Conservation (phyloP, 2,329 filamentous ascomycete species). For the Daldinia sp. region DNA sequence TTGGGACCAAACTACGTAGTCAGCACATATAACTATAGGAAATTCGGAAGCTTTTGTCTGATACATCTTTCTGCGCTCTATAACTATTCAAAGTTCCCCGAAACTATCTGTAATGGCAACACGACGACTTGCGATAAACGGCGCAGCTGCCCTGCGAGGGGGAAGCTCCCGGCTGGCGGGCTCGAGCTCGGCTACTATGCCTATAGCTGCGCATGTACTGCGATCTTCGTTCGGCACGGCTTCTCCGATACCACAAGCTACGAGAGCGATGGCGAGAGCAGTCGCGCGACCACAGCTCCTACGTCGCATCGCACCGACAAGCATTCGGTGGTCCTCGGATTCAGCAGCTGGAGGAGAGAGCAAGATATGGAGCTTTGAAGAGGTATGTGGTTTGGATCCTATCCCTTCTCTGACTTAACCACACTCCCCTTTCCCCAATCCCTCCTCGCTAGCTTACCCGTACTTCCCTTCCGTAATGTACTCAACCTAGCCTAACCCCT, state of each 20-base stretch:
- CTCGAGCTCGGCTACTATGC: not conserved
- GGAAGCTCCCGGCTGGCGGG: not conserved
- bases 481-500: constrained; percentile 1
- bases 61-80: not conserved
- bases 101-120: constrained; percentile 31
- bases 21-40: not conserved
- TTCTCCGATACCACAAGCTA: not conserved
- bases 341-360: constrained; percentile 28
- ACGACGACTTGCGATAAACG: constrained; percentile 15
- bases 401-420: not conserved
- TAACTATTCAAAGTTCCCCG: not conserved
- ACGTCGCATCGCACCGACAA: not conserved
- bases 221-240: constrained; percentile 11
- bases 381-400: constrained; percentile 36
- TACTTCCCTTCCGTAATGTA: not conserved
- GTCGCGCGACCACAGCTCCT: not conserved
- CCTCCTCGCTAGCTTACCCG: not conserved
- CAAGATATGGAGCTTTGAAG: constrained; percentile 46
- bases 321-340: constrained; percentile 39
- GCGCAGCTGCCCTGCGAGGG: constrained; percentile 14
- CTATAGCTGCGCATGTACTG: not conserved
- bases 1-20: not conserved
- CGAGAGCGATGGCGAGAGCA: not conserved
- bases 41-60: not conserved
- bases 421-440: not conserved